These are phyloP conservation scores for Capillidium rhysosporum DNA, from an alignment of 371 early-diverging fungal species.

Conservation along the genomic window DNA sequence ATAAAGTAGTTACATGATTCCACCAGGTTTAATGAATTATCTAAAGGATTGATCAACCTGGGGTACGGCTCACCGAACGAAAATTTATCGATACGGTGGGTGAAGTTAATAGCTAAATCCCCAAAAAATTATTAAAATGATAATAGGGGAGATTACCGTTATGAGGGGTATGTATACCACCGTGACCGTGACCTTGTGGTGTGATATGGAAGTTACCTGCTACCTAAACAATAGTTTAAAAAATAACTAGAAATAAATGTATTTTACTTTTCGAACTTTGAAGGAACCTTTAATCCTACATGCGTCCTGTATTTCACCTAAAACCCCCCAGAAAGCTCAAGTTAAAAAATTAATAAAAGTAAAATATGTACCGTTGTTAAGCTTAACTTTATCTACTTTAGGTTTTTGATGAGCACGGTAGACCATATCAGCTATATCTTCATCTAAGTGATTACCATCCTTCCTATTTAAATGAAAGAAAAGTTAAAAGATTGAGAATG, in stretches of 20 bases:
- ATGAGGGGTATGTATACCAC: conserved; percentile 42
- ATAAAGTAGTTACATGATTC: conserved; percentile 20
- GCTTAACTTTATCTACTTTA: neutral
- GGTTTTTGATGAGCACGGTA: neutral
- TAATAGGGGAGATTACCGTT: conserved; percentile 19
- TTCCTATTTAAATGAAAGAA: neutral
- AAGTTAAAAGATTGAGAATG: neutral
- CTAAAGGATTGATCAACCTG: conserved; percentile 66
- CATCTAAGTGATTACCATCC: neutral
- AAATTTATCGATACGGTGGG: conserved; percentile 76
- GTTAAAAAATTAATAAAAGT: neutral
- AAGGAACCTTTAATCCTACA: conserved; percentile 62
- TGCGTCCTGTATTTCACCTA: conserved; percentile 16
- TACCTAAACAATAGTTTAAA: conserved; percentile 10
- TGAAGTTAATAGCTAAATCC: conserved; percentile 62
- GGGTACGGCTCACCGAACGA: conserved; percentile 77
- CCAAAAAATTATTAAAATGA: neutral
- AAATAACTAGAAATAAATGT: neutral
- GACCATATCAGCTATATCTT: neutral
- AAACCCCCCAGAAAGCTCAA: neutral
- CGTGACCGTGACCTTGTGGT: conserved; percentile 72
- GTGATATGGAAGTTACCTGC: conserved; percentile 83
- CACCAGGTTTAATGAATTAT: conserved; percentile 48
- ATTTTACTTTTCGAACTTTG: conserved; percentile 42
- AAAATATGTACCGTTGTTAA: neutral